Evolutionary conservation across 2,329 filamentous ascomycete genomes (phyloP), one percentile per base, ranked within the genome.

Genomic region (Xylaria sp.): DNA sequence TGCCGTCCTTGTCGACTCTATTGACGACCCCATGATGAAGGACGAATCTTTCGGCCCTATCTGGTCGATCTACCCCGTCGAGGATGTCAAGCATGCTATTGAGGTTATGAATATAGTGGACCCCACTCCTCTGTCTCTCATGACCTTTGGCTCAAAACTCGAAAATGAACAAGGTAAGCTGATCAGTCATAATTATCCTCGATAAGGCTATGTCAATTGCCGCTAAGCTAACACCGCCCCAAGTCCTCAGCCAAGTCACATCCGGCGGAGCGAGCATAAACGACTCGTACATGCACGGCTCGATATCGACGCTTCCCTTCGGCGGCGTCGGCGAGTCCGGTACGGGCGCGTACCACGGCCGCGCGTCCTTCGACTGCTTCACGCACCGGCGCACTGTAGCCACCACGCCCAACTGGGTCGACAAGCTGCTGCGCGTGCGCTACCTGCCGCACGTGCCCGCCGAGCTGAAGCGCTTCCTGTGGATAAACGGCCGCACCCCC

Each of bases 31-130:
- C 7, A 88, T 98, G 80, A 87, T 98, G 76, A 82, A 83, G 27
- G 89, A 97, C 71, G 96, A 99, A 82, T 93, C 90, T 51, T 99
- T 99, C 78, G 96, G 95, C 6, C 96, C 96, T n/a, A 85, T 97
- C 68, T 93, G 97, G 73, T 90, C 93, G 70, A 89, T 98, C 70
- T 82, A 97, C 62, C 87, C 93, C 0, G 91, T 93, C 64, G 87
- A 93, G 71, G 86, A 89, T 74, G 84, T 98, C n/a, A 92, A 97
- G 72, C 89, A 97, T 75, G 95, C 94, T 58, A 94, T 98, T 78
- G 85, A 85, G 47, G 88, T 94, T 71, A 93, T 93, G 69, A 95
- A 97, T 79, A 83, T 87, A 63, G 88, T 98, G 57, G 90, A 97
- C 79, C 86, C 90, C 60, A 98, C 94, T 0, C 94, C 96, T 0